Evolutionary conservation across 1,284 basidiomycete genomes (phyloP).

Genomic region (Rhodotorula sp.): DNA sequence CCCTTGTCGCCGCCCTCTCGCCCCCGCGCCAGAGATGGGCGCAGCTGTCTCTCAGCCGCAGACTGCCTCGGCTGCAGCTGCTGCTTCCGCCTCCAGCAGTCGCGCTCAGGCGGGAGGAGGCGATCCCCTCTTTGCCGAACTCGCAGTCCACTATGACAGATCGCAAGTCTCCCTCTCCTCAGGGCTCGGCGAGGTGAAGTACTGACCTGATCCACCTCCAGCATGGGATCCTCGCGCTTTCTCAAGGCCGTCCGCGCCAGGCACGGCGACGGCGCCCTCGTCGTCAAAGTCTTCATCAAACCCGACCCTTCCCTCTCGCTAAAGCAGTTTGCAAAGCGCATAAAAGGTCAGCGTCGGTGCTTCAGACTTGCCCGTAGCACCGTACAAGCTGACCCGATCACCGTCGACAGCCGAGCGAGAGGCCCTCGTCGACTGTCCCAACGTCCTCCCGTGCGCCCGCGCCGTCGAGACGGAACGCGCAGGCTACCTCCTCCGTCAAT

Average conservation of each 20-base stretch:
- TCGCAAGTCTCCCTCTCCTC: constrained; percentile 57
- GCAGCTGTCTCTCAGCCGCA: constrained; percentile 16
- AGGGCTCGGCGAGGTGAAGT: not conserved
- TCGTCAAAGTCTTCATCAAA: constrained; percentile 80
- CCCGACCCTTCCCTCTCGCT: constrained; percentile 69
- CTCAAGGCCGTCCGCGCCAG: constrained; percentile 83
- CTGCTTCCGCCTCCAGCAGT: not conserved
- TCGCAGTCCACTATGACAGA: constrained; percentile 86
- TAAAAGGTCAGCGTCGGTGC: constrained; percentile 60
- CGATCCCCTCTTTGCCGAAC: constrained; percentile 62
- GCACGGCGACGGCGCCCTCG: constrained; percentile 67
- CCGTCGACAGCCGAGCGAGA: constrained; percentile 64
- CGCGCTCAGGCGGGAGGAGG: not conserved
- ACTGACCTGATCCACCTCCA: constrained; percentile 44
- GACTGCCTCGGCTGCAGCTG: constrained; percentile 1
- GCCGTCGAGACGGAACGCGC: constrained; percentile 95
- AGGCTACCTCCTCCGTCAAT: constrained; percentile 91
- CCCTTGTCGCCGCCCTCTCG: not conserved
- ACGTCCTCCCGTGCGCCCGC: constrained; percentile 84
- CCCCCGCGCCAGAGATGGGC: not conserved
- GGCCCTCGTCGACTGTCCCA: constrained; percentile 75
- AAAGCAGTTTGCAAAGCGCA: constrained; percentile 63
- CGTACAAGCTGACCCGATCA: not conserved
- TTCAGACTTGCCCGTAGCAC: not conserved
- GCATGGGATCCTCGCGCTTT: constrained; percentile 87